phyloP scores from a whole-genome alignment of 2,329 filamentous ascomycete genomes.

The Thermoascus crustaceus region DNA sequence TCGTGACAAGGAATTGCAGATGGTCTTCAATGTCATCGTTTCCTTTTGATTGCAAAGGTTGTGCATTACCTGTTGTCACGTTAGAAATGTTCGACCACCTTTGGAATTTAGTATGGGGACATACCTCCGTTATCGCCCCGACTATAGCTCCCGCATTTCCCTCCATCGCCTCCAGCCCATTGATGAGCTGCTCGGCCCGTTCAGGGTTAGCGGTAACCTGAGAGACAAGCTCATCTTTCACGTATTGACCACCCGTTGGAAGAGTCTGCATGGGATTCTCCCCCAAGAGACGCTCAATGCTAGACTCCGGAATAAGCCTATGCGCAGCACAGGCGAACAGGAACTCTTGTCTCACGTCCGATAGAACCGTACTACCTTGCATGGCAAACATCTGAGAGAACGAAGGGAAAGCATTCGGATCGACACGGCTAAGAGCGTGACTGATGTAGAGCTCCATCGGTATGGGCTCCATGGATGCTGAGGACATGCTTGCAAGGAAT shows the following conservation, averaged over 20 bases:
- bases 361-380: slow-evolving; percentile 50
- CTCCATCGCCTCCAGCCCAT: slow-evolving; percentile 80
- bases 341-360: slow-evolving; percentile 70
- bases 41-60: slow-evolving; percentile 52
- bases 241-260: slow-evolving; percentile 64
- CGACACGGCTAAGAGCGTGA: slow-evolving; percentile 56
- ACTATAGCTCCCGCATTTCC: slow-evolving; percentile 84
- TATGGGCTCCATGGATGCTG: slow-evolving; percentile 50
- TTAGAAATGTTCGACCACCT: slow-evolving; percentile 5
- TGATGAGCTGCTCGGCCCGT: slow-evolving; percentile 65
- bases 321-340: slow-evolving; percentile 86
- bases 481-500: slow-evolving; percentile 50
- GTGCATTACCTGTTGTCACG: slow-evolving; percentile 38
- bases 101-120: slow-evolving; percentile 14
- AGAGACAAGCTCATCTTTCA: slow-evolving; percentile 68
- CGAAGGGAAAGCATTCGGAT: slow-evolving; percentile 55
- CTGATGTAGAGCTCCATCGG: slow-evolving; percentile 58
- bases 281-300: slow-evolving; percentile 71
- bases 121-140: slow-evolving; percentile 64
- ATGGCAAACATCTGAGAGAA: slow-evolving; percentile 58
- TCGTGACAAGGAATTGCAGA: slow-evolving; percentile 51
- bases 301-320: slow-evolving; percentile 67
- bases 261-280: slow-evolving; percentile 75
- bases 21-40: slow-evolving; percentile 54
- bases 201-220: slow-evolving; percentile 72